Base-by-base conservation (phyloP, 176 grass and related monocot species). In the Ensete glaucum region DNA sequence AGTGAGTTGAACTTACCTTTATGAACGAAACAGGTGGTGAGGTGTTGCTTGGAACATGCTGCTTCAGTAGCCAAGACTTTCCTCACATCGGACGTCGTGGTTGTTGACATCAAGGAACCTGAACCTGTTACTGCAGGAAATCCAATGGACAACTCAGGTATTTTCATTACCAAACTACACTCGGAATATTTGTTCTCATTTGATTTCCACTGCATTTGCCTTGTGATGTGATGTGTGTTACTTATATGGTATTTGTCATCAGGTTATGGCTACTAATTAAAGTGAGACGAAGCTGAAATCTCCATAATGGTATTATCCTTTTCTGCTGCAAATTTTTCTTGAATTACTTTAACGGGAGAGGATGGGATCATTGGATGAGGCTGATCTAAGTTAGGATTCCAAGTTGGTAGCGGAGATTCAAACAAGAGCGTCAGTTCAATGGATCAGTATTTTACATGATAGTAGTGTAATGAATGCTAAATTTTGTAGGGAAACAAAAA, bases 121-220 rank as follows among this genome's bases (percentile, higher is more conserved):
- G 90, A 93, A 86, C 4, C 90, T 0, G 86, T 87, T 0, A 82
- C 94, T 6, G 4, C 68, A 2, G 20, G 50, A 27, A 98, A 87
- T 80, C 94, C 94, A 0, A 98, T 98, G 94, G 94, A 93, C 53
- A 89, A 84, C 69, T 91, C 94, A 5, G 94, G 94, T 98, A 87
- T 54, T 22, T 1, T 11, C 20, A 20, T 5, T 2, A 1, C 22
- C 12, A 43, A 20, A 9, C 3, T 11, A 20, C 2, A 50, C 1
- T n/a, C 3, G 4, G 17, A 50, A 25, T 9, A 21, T 21, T 8
- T 20, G 51, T 70, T 12, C 17, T 1, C 52, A 2, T 20, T 52
- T 11, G 9, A 8, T 10, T 12, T 50, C 17, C 14, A 16, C 4
- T 67, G 5, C 5, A 15, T 14, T 67, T 5, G 11, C 1, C 9